These are phyloP conservation scores for Botryotinia narcissicola DNA, from an alignment of 2,329 filamentous ascomycete species.

Conservation along the genomic window DNA sequence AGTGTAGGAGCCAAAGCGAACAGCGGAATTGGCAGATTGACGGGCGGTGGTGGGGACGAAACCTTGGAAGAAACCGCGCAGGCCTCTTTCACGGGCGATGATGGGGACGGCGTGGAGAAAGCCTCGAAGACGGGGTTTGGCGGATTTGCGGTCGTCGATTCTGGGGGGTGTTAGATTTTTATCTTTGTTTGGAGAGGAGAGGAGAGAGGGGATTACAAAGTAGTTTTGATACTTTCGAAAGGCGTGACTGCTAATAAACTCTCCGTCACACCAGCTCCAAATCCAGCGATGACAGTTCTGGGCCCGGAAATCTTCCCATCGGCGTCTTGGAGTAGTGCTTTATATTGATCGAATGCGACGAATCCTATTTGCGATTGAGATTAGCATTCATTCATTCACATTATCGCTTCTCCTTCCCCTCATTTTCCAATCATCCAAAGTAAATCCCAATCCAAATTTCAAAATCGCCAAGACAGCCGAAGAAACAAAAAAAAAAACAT, in stretches of 20 bases:
- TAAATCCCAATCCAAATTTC: neutral
- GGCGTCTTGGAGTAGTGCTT: conserved; percentile 73
- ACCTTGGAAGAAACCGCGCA: conserved; percentile 94
- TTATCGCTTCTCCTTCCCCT: neutral
- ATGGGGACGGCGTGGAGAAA: conserved; percentile 88
- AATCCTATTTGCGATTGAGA: conserved; percentile 58
- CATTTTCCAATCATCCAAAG: no score
- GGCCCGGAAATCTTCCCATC: conserved; percentile 88
- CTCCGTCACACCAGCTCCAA: conserved; percentile 92
- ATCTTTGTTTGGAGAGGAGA: no score
- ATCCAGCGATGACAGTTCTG: conserved; percentile 86
- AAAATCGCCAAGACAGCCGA: neutral
- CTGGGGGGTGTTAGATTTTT: conserved; percentile 42
- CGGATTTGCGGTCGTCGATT: conserved; percentile 89
- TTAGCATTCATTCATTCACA: neutral
- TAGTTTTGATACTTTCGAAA: conserved; percentile 98
- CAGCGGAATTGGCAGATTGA: conserved; percentile 91
- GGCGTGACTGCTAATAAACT: conserved; percentile 91
- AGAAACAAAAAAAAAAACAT: conserved; percentile 43
- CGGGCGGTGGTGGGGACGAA: conserved; percentile 92
- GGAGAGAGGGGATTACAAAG: conserved; percentile 53
- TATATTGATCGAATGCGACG: conserved; percentile 95
- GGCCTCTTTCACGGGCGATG: conserved; percentile 82
- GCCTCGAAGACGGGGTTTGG: conserved; percentile 82
- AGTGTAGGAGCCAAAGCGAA: conserved; percentile 87